Evolutionary conservation across 1,139 yeast genomes (phyloP).

Genomic region (Pichia sp.): DNA sequence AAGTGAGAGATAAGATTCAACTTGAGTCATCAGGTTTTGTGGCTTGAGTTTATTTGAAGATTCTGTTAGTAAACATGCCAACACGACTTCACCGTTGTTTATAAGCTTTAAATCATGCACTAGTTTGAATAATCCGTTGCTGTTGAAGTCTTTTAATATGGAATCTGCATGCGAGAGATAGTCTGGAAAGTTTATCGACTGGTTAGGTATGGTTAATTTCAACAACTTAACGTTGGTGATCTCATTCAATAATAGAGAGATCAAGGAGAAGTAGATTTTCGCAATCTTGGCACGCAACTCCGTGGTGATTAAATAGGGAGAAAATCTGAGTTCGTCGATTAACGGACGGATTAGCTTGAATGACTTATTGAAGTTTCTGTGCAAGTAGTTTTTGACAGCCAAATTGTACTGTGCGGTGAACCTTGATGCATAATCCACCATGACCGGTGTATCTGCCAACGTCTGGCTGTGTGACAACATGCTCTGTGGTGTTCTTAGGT

Average conservation of each 20-base stretch:
- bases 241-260: constrained; percentile 5
- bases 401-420: constrained; percentile 3
- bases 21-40: constrained; percentile 21
- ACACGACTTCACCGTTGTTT: constrained; percentile 26
- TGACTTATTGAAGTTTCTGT: constrained; percentile 6
- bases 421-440: constrained; percentile 1
- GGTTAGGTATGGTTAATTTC: constrained; percentile 1
- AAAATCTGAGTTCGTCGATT: background rate
- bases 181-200: constrained; percentile 5
- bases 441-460: background rate
- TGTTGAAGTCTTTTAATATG: constrained; percentile 2
- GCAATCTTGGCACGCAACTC: background rate
- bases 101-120: constrained; percentile 1
- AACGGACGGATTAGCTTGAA: constrained; percentile 4
- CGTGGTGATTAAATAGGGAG: background rate
- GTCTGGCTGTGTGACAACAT: background rate
- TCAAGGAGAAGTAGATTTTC: constrained; percentile 5
- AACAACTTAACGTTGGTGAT: constrained; percentile 2
- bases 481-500: background rate
- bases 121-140: background rate
- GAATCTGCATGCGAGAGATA: constrained; percentile 1
- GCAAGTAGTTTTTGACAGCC: constrained; percentile 4
- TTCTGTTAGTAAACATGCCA: constrained; percentile 32
- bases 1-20: constrained; percentile 21
- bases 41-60: constrained; percentile 25